These are phyloP conservation scores for Candida quercuum DNA, from an alignment of 805 yeast genomes.

Conservation along the genomic window DNA sequence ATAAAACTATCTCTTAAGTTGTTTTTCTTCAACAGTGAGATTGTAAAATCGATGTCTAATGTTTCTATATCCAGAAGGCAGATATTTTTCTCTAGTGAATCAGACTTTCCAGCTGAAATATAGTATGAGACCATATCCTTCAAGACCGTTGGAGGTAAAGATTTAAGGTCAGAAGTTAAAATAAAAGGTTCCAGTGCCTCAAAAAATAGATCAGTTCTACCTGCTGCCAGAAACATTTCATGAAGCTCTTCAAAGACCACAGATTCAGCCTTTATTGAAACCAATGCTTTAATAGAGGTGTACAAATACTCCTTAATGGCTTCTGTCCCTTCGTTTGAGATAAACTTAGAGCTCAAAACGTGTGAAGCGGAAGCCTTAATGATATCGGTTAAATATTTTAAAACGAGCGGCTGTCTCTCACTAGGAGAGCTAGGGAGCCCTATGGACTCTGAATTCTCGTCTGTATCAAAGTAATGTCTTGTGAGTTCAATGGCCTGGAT, in stretches of 20 bases:
- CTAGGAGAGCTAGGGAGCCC: constrained; percentile 49
- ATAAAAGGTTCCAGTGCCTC: constrained; percentile 48
- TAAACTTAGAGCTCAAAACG: constrained; percentile 10
- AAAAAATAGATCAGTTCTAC: constrained; percentile 38
- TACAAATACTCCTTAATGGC: constrained; percentile 28
- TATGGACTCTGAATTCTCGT: constrained; percentile 40
- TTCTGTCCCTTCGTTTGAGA: constrained; percentile 14
- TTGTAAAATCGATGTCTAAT: constrained; percentile 74
- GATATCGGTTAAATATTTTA: constrained; percentile 50
- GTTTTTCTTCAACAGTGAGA: constrained; percentile 52
- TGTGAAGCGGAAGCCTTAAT: constrained; percentile 31
- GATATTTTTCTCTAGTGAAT: constrained; percentile 57
- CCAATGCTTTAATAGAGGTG: constrained; percentile 35
- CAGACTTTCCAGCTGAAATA: constrained; percentile 34
- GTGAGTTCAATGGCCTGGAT: constrained; percentile 54
- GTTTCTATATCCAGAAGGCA: constrained; percentile 62
- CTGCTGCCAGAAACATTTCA: constrained; percentile 32
- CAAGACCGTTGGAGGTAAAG: constrained; percentile 59
- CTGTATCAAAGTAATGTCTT: constrained; percentile 43
- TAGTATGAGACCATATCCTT: constrained; percentile 55
- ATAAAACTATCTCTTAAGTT: constrained; percentile 56
- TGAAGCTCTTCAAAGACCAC: constrained; percentile 38
- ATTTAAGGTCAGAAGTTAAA: constrained; percentile 36
- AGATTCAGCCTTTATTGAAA: constrained; percentile 30
- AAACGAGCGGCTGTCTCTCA: constrained; percentile 43